phyloP scores from a whole-genome alignment of 2,329 filamentous ascomycete genomes.

The Amauroascus verrucosus region DNA sequence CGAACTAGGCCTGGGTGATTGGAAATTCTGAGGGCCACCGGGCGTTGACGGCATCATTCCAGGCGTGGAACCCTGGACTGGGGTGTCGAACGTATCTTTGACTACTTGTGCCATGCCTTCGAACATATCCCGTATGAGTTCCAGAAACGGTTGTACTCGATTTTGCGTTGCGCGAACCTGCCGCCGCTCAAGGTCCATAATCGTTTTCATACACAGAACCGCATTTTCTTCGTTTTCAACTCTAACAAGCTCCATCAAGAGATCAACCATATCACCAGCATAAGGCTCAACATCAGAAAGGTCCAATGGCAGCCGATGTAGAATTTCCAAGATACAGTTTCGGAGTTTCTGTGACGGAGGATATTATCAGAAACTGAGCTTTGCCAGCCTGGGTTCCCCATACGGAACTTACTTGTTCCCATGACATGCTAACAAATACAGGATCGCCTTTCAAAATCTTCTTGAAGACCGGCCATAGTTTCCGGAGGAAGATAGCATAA shows the following conservation, averaged over 20 bases:
- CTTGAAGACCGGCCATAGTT: constrained; percentile 82
- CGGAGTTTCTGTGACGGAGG: constrained; percentile 59
- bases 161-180: constrained; percentile 71
- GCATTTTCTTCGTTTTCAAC: constrained; percentile 98
- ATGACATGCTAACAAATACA: constrained; percentile 80
- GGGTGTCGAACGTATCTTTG: constrained; percentile 84
- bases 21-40: constrained; percentile 54
- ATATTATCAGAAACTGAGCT: background rate
- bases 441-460: constrained; percentile 74
- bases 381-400: constrained; percentile 4
- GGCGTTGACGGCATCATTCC: constrained; percentile 44
- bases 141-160: constrained; percentile 81
- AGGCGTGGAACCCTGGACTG: constrained; percentile 43
- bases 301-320: constrained; percentile 71
- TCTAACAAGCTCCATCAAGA: constrained; percentile 77
- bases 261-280: constrained; percentile 77
- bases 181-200: constrained; percentile 91
- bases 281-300: constrained; percentile 79
- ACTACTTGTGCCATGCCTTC: constrained; percentile 90
- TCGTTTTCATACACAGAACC: constrained; percentile 94
- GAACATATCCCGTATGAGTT: constrained; percentile 90
- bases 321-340: constrained; percentile 85
- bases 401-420: constrained; percentile 61
- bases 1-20: constrained; percentile 81
- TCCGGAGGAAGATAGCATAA: constrained; percentile 73